These are phyloP conservation scores for Pterocarpus santalinus DNA, from an alignment of 306 rosid genomes.

Conservation along the genomic window DNA sequence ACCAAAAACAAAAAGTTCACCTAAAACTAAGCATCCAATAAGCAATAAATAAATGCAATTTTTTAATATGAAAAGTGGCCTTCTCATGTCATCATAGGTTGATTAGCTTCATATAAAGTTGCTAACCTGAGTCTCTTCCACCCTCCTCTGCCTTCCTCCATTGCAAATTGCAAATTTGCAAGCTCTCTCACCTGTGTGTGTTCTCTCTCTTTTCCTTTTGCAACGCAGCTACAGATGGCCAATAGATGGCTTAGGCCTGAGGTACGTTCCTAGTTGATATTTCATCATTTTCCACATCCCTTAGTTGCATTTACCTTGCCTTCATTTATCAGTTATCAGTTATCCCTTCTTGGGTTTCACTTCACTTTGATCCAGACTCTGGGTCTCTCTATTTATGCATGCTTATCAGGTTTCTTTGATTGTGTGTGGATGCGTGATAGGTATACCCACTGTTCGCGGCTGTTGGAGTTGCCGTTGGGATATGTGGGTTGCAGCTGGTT, in stretches of 20 bases:
- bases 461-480: conserved; percentile 80
- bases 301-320: background rate
- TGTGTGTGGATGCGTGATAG: conserved; percentile 39
- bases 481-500: conserved; percentile 72
- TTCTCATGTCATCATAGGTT: background rate
- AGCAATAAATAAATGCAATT: too few relatives aligned
- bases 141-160: too few relatives aligned
- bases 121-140: background rate
- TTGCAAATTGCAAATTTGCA: background rate
- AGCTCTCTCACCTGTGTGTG: background rate
- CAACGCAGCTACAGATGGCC: conserved; percentile 51
- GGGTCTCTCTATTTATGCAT: background rate
- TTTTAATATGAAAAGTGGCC: too few relatives aligned
- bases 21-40: background rate
- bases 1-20: too few relatives aligned
- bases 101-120: background rate
- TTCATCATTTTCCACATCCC: background rate
- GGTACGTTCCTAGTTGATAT: conserved; percentile 43
- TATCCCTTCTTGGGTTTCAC: background rate
- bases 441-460: conserved; percentile 83
- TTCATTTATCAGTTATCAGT: background rate
- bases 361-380: background rate
- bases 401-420: background rate
- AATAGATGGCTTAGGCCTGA: conserved; percentile 88
- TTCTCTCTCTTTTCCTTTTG: background rate